A percentile compares a stretch with the other conserved stretches of the same genome.
phyloP scores from a whole-genome alignment of 2,329 filamentous ascomycete genomes.

The Beauveria varroae region DNA sequence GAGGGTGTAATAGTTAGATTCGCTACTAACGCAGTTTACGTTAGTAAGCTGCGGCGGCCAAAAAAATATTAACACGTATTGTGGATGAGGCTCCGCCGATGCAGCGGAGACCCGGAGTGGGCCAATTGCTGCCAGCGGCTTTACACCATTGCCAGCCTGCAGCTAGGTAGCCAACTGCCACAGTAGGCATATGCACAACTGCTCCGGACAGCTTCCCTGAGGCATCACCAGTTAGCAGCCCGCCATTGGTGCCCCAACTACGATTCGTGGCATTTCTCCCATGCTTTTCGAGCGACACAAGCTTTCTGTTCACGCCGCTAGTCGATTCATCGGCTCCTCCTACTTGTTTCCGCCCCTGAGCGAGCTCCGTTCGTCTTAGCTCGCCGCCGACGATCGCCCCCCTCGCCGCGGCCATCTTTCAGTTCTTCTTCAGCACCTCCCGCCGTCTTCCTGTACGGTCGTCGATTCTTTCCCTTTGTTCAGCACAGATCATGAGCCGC shows the following conservation, averaged over 20 bases:
- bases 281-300: background rate
- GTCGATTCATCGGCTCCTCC: background rate
- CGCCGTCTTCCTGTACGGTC: conserved; percentile 9
- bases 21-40: background rate
- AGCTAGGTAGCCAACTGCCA: background rate
- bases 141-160: background rate
- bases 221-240: conserved; percentile 6
- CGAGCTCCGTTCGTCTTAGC: background rate
- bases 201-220: background rate
- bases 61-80: conserved; percentile 7
- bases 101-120: background rate
- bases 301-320: background rate
- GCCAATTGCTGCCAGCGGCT: conserved; percentile 2
- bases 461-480: conserved; percentile 12
- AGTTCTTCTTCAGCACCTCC: background rate
- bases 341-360: background rate
- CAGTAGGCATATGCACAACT: background rate
- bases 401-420: background rate
- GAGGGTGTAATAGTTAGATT: too few relatives aligned
- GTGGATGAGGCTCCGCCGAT: conserved; percentile 1
- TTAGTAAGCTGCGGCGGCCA: background rate
- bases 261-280: conserved; percentile 1
- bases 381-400: background rate
- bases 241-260: conserved; percentile 5
- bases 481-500: conserved; percentile 24